Evolutionary conservation across 208 protist genomes (phyloP).

Genomic region (Crithidia thermophila): DNA sequence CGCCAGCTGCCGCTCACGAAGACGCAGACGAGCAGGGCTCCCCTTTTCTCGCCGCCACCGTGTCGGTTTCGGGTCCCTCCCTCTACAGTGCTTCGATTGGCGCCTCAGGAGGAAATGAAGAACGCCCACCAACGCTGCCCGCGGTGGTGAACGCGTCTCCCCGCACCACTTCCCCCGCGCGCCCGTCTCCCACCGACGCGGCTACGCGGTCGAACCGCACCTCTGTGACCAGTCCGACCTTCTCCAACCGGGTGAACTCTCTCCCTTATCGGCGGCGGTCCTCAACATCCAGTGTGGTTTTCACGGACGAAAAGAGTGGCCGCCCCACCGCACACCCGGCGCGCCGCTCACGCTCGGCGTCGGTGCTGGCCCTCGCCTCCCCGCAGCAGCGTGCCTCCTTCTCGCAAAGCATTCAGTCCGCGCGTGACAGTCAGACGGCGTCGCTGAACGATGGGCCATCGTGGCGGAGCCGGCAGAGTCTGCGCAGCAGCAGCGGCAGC

Average conservation of each 20-base stretch:
- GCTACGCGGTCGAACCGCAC: too few relatives aligned
- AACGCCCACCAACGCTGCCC: too few relatives aligned
- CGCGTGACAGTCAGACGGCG: too few relatives aligned
- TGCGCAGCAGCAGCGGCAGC: background rate
- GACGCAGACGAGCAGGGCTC: too few relatives aligned
- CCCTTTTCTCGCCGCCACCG: too few relatives aligned
- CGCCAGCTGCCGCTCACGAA: too few relatives aligned
- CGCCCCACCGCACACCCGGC: slow-evolving; percentile 9
- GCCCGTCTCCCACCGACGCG: too few relatives aligned
- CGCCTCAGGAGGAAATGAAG: too few relatives aligned
- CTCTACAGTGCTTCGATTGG: too few relatives aligned
- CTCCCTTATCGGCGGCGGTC: background rate
- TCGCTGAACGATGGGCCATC: too few relatives aligned
- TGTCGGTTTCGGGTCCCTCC: too few relatives aligned
- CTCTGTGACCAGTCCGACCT: background rate
- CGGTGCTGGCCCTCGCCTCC: background rate
- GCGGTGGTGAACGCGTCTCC: too few relatives aligned
- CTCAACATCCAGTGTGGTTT: slow-evolving; percentile 2
- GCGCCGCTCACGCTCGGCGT: slow-evolving; percentile 9
- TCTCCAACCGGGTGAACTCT: background rate
- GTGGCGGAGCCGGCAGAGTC: background rate
- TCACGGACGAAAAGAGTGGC: background rate
- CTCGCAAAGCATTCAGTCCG: background rate
- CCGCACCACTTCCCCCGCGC: background rate
- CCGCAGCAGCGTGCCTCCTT: background rate